Evolutionary conservation across 352 stramenopile genomes (phyloP), one percentile per base, ranked within the genome.

Genomic region (Phytophthora foliorum): DNA sequence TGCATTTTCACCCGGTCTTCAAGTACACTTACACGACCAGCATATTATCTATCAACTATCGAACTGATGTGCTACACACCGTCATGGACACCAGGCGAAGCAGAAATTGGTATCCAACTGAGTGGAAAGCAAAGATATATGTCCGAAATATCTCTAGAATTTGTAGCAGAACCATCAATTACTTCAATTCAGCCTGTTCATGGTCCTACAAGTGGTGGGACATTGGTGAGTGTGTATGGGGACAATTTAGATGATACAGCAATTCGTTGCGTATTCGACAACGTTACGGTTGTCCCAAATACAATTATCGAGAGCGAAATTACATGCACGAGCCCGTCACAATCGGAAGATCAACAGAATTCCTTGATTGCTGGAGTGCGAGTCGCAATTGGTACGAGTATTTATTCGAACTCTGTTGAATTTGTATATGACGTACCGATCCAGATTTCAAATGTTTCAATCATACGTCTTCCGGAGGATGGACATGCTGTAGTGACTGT

Each of bases 1-100:
- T 89, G 80, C 17, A 13, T 83, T 2, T 89, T 87, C 67, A 34
- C 72, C 13, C 57, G 65, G 10, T 7, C 39, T 4, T 57, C 14
- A 2, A 27, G 59, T 24, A 69, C 17, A 17, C 4, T 78, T 10
- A 64, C 34, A 21, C 56, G 59, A 25, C 65, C 69, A 57, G 76
- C 73, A 9, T 74, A 72, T 21, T n/a, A 69, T 58, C 32, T 74
- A 34, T 65, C 59, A 7, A 59, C n/a, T 9, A 74, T 44, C 1
- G 51, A 76, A 4, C 2, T 81, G 6, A 69, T 22, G 21, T 83
- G 75, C 25, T 69, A 73, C 17, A 68, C 72, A 3, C 72, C 74
- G 0, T 36, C 64, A 24, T 83, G 68, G 72, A 63, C 63, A 22
- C 59, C 74, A 6, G 77, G 77, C 17, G 42, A 55, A 16, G 60